Evolutionary conservation across 2,329 filamentous ascomycete genomes (phyloP), one percentile per base, ranked within the genome.

Genomic region (Aspergillus transmontanensis): DNA sequence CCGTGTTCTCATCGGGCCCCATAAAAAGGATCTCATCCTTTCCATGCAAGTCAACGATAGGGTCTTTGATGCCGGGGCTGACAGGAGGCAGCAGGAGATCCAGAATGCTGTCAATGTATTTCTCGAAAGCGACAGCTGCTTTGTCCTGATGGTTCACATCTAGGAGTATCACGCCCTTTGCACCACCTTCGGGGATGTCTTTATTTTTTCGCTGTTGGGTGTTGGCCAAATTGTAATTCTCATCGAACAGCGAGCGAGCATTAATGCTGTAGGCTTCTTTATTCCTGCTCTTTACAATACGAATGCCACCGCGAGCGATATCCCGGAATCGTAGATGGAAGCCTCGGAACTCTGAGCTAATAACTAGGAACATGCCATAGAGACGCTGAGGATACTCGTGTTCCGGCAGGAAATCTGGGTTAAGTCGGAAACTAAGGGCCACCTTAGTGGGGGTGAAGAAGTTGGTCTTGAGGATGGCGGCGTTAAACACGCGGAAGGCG

Each of bases 201-300:
- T 99, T 99, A 86, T 99, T 99, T 87, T 99, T 99, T 75, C 95
- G 92, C 82, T 99, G 95, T 81, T 99, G 95, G 0, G 95, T 99
- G 80, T 96, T 98, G 68, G 95, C 94, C 65, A 99, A 87, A 67
- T 95, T 96, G 81, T 99, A 99, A 81, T 99, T 99, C 83, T 99
- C 95, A 72, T 99, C 95, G 73, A 99, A 99, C 67, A 99, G 86
- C 62, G 93, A 97, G 64, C 95, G 90, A 43, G 94, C 94, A 76
- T 99, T 99, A 84, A 98, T 98, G 65, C 90, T 87, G 76, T 97
- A 99, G 2, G 94, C 92, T 79, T 99, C 95, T 78, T 93, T 92
- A 81, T 94, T 97, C 72, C 95, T 89, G 62, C 94, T 98, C 85
- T 98, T 98, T 80, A 99, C 95, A 67, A 99, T 99, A 69, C 95